Base-by-base conservation (phyloP, 148 eudicot genomes). In the Spergularia marina region DNA sequence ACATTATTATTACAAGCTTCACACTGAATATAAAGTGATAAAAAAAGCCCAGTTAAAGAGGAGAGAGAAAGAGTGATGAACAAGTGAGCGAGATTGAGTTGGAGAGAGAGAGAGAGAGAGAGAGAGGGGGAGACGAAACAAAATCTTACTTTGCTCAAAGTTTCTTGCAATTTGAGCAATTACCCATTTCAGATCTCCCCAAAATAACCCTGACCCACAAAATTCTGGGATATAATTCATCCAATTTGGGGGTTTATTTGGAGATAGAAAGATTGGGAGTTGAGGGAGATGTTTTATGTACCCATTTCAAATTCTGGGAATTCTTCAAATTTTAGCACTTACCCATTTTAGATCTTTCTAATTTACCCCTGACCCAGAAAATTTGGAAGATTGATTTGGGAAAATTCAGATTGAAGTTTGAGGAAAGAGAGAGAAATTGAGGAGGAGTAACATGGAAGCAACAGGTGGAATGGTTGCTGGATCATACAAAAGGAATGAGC, bases 401-500 rank as follows among this genome's bases (percentile, higher is more conserved):
- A 44, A 5, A 44, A 3, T 44, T 62, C 16, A 25, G 10, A 5
- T 25, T 62, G 12, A 15, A 62, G 62, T 25, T 25, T 62, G 11
- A 12, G 40, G 21, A 60, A 0, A 20, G 47, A 41, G 47, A 44
- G 49, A 44, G 49, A 69, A 25, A 11, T 39, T 10, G 16, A 25
- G 53, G 34, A 12, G 51, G 23, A 36, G 23, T 21, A 69, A 65
- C 75, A 92, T 92, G 98, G 95, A 90, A 74, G 88, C 96, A 3
- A 90, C 83, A 72, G 88, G 85, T 74, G 97, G 97, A 40, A 84
- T 92, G 92, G 93, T 92, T 16, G 98, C 98, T 82, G 98, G 98
- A 87, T 92, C 96, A 9, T 86, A 92, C 79, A 85, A 86, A 63
- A 84, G 96, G 67, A 92, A 92, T 57, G 96, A 92, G 74, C 82